Evolutionary conservation across 2,329 filamentous ascomycete genomes (phyloP), one percentile per base, ranked within the genome.

Genomic region (Gyromitra esculenta): DNA sequence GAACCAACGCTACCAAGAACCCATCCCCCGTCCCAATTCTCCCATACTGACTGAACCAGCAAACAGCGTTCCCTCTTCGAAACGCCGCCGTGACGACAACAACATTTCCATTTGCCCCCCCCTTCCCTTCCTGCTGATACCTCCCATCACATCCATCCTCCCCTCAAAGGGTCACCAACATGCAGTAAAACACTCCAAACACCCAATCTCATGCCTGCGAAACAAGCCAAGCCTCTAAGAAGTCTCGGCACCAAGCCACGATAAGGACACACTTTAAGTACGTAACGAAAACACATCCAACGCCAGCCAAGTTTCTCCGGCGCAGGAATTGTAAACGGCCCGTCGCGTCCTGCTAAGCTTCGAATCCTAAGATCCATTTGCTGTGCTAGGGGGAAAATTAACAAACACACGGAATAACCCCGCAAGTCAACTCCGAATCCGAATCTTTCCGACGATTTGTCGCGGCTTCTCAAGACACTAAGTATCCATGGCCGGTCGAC

Each of bases 311-410:
- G 52, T 31, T 8, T 31, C 4, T 37, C 41, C 48, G 48, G 13
- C 2, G 25, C 25, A 52, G 18, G 4, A 52, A 52, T 7, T n/a
- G 15, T n/a, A 7, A n/a, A 52, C 57, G 37, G 57, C 57, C 57
- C 57, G 57, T 60, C 37, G 37, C 57, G 57, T 60, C 31, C 25
- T 37, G 25, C 54, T 57, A 57, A 57, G 52, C 52, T 57, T 57
- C 18, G 18, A 21, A 21, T 21, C 37, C 54, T 7, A 13, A 5
- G 35, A n/a, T 52, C 13, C 48, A 25, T 60, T 18, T 15, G 13
- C 57, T n/a, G 9, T 31, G 8, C 15, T 35, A 13, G 37, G n/a
- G 5, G n/a, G 15, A 41, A 25, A 43, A 31, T 31, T 31, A 41
- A 41, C 43, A 60, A 21, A 18, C 6, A 13, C 15, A 13, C 21